Base-by-base conservation (phyloP, 208 protist genomes). In the Leishmania arabica region DNA sequence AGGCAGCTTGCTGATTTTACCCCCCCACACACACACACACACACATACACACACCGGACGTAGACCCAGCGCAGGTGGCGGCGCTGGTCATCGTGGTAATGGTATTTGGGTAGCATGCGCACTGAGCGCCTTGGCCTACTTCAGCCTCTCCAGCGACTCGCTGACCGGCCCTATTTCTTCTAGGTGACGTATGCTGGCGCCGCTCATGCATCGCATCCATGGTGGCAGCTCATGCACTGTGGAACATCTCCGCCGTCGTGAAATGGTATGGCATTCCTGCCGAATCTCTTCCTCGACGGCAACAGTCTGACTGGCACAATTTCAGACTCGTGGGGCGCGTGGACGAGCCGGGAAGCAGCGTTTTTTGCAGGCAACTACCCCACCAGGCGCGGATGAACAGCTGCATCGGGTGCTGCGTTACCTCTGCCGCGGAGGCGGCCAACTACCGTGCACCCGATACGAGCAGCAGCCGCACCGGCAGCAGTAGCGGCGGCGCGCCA, bases 61-160 rank as follows among this genome's bases (percentile, higher is more conserved):
- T 75, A 27, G 27, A 4, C 70, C 27, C 70, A 45, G 17, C n/a
- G 49, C 45, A 75, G 47, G 70, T 75, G 40, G 34, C 42, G 42
- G 37, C 40, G 40, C 24, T 31, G 6, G 9, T 17, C 42, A 51
- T 24, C 13, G 9, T 13, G 17, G 17, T 58, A 21, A 37, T 17
- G 7, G 34, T 7, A 21, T 75, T 75, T 75, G 6, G 70, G 21
- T 9, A 75, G 19, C 49, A 75, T 34, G 70, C 70, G 56, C 19
- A 21, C n/a, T 4, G 45, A 45, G 47, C n/a, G 56, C 11, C 45
- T 34, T 45, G 42, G 6, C 42, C 42, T 37, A 34, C 45, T 47
- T 58, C 21, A 37, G 45, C 49, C 70, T 75, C 13, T 40, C 70
- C 27, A 75, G 70, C 42, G n/a, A 75, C 70, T 47, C 49, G 47